These are phyloP conservation scores for Paramecium primaurelia DNA, from an alignment of 73 alveolate genomes.

Conservation along the genomic window DNA sequence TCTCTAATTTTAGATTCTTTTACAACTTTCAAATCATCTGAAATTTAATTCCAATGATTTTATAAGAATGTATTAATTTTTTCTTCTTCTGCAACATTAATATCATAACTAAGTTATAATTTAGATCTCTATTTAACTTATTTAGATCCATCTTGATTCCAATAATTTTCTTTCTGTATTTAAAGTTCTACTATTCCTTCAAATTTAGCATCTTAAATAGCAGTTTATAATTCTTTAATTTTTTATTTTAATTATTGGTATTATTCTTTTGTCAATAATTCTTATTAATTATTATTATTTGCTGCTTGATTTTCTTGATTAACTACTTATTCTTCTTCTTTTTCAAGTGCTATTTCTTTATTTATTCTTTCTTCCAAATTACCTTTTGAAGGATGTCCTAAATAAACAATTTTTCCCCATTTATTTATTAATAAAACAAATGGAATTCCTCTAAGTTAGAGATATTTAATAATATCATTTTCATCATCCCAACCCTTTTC, in stretches of 20 bases:
- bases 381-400: slow-evolving; percentile 47
- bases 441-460: slow-evolving; percentile 46
- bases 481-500: slow-evolving; percentile 58
- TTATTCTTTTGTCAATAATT: neutral
- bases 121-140: neutral
- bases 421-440: slow-evolving; percentile 26
- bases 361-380: slow-evolving; percentile 27
- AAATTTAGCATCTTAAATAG: neutral
- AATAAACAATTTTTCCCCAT: slow-evolving; percentile 19
- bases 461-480: slow-evolving; percentile 3
- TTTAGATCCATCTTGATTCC: neutral
- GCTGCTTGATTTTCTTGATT: neutral
- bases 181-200: slow-evolving; percentile 21
- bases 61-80: neutral
- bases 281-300: neutral
- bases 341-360: neutral
- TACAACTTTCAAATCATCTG: neutral
- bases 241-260: neutral
- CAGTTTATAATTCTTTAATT: neutral
- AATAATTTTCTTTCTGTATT: neutral
- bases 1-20: neutral
- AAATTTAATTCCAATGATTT: neutral
- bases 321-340: neutral
- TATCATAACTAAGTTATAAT: neutral
- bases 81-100: neutral